Evolutionary conservation across 2,329 filamentous ascomycete genomes (phyloP).

Genomic region (Elsinoe perseae): DNA sequence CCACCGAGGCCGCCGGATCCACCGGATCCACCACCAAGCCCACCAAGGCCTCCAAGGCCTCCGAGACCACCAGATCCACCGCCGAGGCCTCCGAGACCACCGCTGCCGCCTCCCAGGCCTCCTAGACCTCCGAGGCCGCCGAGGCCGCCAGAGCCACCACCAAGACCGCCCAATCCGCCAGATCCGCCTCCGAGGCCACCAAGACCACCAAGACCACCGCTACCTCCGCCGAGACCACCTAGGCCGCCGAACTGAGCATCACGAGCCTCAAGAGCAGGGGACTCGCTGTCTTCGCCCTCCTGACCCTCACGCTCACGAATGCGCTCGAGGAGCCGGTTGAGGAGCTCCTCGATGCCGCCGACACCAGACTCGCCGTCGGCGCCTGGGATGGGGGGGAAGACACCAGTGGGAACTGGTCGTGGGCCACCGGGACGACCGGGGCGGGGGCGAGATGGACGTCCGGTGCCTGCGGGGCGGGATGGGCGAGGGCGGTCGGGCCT

Average conservation of each 20-base stretch:
- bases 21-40: slow-evolving; percentile 1
- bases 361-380: slow-evolving; percentile 6
- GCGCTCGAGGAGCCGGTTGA: neutral
- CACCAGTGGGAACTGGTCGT: neutral
- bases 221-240: neutral
- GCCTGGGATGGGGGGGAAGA: neutral
- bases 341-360: neutral
- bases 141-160: neutral
- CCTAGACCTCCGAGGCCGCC: neutral
- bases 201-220: neutral
- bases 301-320: slow-evolving; percentile 1
- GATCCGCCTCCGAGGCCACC: neutral
- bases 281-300: neutral
- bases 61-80: neutral
- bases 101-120: neutral
- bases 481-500: neutral
- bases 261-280: neutral
- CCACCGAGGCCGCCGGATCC: neutral
- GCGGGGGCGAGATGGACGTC: neutral
- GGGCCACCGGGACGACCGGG: neutral
- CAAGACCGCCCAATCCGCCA: neutral
- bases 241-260: slow-evolving; percentile 9
- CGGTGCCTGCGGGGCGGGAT: neutral
- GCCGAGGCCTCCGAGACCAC: slow-evolving; percentile 9
- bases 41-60: neutral